Evolutionary conservation across 2,329 filamentous ascomycete genomes (phyloP), one percentile per base, ranked within the genome.

Genomic region (Penicillium sp.): DNA sequence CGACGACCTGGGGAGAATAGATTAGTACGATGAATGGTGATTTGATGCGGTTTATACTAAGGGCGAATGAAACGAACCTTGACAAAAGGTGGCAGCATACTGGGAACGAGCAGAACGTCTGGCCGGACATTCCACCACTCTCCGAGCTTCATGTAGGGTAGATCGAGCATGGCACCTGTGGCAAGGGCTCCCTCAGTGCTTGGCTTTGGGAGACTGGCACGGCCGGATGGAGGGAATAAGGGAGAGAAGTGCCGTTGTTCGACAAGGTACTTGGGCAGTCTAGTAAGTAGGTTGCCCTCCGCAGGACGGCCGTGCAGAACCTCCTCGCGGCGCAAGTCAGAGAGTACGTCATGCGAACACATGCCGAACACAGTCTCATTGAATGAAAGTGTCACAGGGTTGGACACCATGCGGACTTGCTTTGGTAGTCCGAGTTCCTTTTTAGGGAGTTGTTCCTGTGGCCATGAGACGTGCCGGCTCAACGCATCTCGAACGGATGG

Each of bases 181-280:
- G 84, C 84, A 30, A 83, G 63, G 1, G 81, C 83, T 52, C 82
- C 79, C 15, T 76, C 78, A 1, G 81, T 83, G 1, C 85, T 85
- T 1, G 84, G 84, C 68, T 82, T 87, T 24, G 87, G 85, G 49
- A 90, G 75, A 59, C 77, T 84, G 51, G 84, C 80, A 42, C 91
- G 81, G 44, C 88, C 85, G 10, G 86, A 81, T 0, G 93, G 86
- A 5, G 94, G 94, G 66, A 92, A 97, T 1, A 97, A 75, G 0
- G 94, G 94, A 64, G 91, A 91, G 72, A 92, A 97, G 67, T 94
- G 91, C 6, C 92, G 80, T 74, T 97, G 94, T 72, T 96, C 89
- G 51, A 99, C 84, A 15, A 99, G 72, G 60, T 94, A 87, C 17
- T 85, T 82, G 5, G 88, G 84, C 40, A 92, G 73, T n/a, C 93